Evolutionary conservation across 2,329 filamentous ascomycete genomes (phyloP).

Genomic region (Exophiala lecanii-corni): DNA sequence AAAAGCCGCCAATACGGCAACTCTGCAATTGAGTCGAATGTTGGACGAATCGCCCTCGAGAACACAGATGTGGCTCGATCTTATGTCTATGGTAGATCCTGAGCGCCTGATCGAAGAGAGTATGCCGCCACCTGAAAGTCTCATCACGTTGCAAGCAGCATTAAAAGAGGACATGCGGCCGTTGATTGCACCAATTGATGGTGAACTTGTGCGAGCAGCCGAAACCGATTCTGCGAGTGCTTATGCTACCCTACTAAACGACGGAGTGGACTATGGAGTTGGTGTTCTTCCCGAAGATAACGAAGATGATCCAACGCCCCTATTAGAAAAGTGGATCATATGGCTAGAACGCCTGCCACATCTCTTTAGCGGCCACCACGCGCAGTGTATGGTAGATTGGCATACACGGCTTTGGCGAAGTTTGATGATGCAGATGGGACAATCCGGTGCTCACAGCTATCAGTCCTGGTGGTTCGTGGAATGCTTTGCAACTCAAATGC

Average conservation of each 20-base stretch:
- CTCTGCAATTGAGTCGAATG: conserved; percentile 90
- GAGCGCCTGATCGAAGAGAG: conserved; percentile 55
- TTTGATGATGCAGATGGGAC: conserved; percentile 41
- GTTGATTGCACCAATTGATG: conserved; percentile 38
- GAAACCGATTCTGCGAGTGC: conserved; percentile 33
- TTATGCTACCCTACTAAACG: conserved; percentile 24
- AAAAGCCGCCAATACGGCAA: conserved; percentile 85
- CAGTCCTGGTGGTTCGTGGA: conserved; percentile 42
- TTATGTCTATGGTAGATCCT: conserved; percentile 61
- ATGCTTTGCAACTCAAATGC: conserved; percentile 26
- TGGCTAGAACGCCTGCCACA: conserved; percentile 40
- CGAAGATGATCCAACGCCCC: conserved; percentile 10
- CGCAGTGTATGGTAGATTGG: conserved; percentile 43
- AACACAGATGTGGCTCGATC: conserved; percentile 93
- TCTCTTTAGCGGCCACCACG: conserved; percentile 38
- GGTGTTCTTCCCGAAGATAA: conserved; percentile 12
- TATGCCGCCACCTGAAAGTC: conserved; percentile 50
- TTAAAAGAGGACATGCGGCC: conserved; percentile 42
- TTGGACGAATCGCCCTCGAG: conserved; percentile 83
- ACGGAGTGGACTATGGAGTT: conserved; percentile 4
- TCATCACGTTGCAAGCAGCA: conserved; percentile 34
- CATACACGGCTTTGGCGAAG: conserved; percentile 42
- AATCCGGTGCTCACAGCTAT: conserved; percentile 43
- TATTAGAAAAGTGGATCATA: conserved; percentile 40
- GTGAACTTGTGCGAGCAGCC: conserved; percentile 21